phyloP scores from a whole-genome alignment of 1,284 basidiomycete genomes.

The Cryptococcus depauperatus region DNA sequence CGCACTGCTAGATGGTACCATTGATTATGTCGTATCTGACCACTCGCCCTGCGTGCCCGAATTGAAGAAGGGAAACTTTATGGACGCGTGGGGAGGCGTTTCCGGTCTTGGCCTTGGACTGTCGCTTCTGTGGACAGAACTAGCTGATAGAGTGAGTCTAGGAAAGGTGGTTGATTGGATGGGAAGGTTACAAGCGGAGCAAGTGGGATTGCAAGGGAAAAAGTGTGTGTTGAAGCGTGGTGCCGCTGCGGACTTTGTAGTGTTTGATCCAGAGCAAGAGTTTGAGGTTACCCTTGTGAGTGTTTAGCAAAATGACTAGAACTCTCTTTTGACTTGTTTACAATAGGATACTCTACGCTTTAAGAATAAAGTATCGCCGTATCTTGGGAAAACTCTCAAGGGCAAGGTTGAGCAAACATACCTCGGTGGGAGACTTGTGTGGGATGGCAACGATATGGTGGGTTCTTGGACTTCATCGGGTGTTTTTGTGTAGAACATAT shows the following conservation, averaged over 20 bases:
- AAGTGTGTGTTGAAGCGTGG: slow-evolving; percentile 70
- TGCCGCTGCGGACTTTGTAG: slow-evolving; percentile 70
- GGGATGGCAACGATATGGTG: slow-evolving; percentile 44
- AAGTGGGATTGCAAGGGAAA: slow-evolving; percentile 58
- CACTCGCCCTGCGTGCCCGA: slow-evolving; percentile 80
- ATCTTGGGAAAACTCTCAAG: slow-evolving; percentile 60
- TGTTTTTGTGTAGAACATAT: too few relatives aligned
- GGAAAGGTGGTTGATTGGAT: slow-evolving; percentile 65
- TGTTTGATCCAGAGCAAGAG: slow-evolving; percentile 67
- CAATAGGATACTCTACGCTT: slow-evolving; percentile 59
- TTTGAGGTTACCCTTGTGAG: slow-evolving; percentile 53
- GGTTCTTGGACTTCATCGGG: too few relatives aligned
- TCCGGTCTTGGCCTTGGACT: slow-evolving; percentile 78
- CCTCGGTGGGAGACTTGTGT: slow-evolving; percentile 56
- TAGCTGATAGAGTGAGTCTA: slow-evolving; percentile 49
- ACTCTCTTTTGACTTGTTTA: neutral
- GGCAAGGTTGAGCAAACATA: slow-evolving; percentile 56
- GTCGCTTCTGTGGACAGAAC: slow-evolving; percentile 75
- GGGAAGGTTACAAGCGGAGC: slow-evolving; percentile 60
- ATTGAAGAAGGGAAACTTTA: slow-evolving; percentile 72
- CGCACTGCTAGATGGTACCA: slow-evolving; percentile 68
- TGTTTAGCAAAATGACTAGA: too few relatives aligned
- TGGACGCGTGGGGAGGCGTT: slow-evolving; percentile 89
- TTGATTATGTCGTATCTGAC: slow-evolving; percentile 86
- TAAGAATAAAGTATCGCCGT: slow-evolving; percentile 88